A percentile compares a stretch with the other conserved stretches of the same genome.
Evolutionary conservation across 192 early-diverging fungal genomes (phyloP).

Genomic region (Coemansia sp.): DNA sequence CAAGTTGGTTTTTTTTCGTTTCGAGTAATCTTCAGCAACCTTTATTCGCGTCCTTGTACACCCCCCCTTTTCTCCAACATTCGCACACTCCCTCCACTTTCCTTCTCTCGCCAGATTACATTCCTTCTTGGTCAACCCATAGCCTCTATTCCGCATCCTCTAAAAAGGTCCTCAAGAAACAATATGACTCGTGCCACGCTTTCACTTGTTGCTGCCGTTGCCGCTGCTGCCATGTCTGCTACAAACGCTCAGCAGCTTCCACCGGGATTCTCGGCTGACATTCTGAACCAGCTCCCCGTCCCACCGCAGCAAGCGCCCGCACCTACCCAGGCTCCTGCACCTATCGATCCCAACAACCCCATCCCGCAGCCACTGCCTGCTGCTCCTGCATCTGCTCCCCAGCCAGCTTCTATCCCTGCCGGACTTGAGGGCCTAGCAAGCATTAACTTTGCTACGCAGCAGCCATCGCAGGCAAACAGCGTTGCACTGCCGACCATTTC

Average conservation of each 20-base stretch:
- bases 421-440: constrained; percentile 29
- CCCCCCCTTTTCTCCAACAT: not conserved
- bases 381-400: constrained; percentile 33
- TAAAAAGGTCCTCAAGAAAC: constrained; percentile 2
- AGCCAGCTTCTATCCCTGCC: constrained; percentile 47
- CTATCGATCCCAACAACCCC: constrained; percentile 53
- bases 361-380: constrained; percentile 44
- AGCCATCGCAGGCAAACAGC: not conserved
- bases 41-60: constrained; percentile 5
- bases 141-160: not conserved
- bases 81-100: not conserved
- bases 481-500: constrained; percentile 14
- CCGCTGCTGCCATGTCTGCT: constrained; percentile 17
- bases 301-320: constrained; percentile 48
- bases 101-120: not conserved
- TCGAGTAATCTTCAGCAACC: not conserved
- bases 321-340: constrained; percentile 47
- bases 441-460: not conserved
- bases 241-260: constrained; percentile 31
- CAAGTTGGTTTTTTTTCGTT: not conserved
- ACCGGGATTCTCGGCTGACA: constrained; percentile 35
- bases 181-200: constrained; percentile 41
- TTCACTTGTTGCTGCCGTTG: constrained; percentile 31
- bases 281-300: constrained; percentile 47
- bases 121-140: not conserved